Evolutionary conservation across 2,329 filamentous ascomycete species (phyloP).

Genomic region (Ilyonectria destructans): DNA sequence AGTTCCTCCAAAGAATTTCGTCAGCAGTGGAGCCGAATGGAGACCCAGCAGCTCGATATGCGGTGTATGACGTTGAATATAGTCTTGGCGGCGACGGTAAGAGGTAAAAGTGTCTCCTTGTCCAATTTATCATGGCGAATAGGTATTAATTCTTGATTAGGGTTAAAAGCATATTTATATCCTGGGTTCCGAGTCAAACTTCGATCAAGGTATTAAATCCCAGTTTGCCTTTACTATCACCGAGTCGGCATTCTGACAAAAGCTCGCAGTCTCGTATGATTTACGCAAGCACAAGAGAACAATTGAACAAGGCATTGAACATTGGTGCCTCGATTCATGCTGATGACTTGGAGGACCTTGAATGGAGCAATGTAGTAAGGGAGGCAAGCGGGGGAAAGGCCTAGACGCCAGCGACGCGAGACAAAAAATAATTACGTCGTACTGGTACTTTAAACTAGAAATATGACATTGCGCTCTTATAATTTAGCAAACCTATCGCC

Average conservation of each 20-base stretch:
- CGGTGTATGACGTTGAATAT: slow-evolving; percentile 40
- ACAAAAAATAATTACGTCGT: no score
- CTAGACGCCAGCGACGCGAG: no score
- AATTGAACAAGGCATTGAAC: slow-evolving; percentile 40
- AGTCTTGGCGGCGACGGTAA: slow-evolving; percentile 41
- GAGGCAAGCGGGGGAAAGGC: no score
- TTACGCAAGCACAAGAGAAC: slow-evolving; percentile 43
- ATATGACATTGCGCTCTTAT: no score
- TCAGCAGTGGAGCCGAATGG: slow-evolving; percentile 25
- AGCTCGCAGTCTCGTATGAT: slow-evolving; percentile 38
- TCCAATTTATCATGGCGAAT: not conserved
- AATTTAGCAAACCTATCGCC: no score
- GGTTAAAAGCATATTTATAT: slow-evolving; percentile 39
- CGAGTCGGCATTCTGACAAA: not conserved
- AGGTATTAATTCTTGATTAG: slow-evolving; percentile 7
- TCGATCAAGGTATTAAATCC: slow-evolving; percentile 35
- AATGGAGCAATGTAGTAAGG: slow-evolving; percentile 31
- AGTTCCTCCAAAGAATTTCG: slow-evolving; percentile 38
- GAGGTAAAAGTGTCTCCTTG: slow-evolving; percentile 13
- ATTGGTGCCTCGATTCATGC: slow-evolving; percentile 39
- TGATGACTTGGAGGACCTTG: slow-evolving; percentile 33
- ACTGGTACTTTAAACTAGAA: no score
- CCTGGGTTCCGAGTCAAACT: slow-evolving; percentile 36
- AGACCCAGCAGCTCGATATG: slow-evolving; percentile 36
- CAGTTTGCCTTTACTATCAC: not conserved